Evolutionary conservation across 495 filamentous ascomycete genomes (phyloP), one percentile per base, ranked within the genome.

Genomic region (Aspergillus hancockii): DNA sequence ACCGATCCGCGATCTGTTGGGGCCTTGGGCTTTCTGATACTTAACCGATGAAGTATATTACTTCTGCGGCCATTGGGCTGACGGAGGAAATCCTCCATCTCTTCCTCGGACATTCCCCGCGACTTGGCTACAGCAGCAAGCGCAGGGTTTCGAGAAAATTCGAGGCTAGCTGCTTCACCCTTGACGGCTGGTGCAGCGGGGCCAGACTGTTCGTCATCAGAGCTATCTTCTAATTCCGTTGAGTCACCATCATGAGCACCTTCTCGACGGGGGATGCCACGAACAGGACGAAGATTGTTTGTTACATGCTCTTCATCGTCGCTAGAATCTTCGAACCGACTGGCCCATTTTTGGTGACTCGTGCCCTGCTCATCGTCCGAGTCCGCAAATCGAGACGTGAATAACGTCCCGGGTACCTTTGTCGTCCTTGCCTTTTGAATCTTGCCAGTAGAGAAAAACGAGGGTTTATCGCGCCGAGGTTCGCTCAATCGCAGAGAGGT

Each of bases 261-360:
- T 50, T 69, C 64, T 5, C 74, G 81, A 16, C 82, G 77, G 8
- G 88, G 87, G 41, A 90, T 90, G 12, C 84, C 84, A 34, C 88
- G 80, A 7, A 90, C 86, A 18, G 87, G 85, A 10, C 81, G 77
- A 22, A 88, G 64, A 28, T 66, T 66, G 34, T 61, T 70, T 3
- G 55, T 60, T 19, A 58, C 55, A 5, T 71, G 67, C 13, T 80
- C 80, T 19, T 89, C 87, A 40, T 90, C 88, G 62, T 92, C 90
- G 65, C 90, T 92, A 1, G 90, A 93, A 59, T 92, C 88, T n/a
- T 83, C 86, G 65, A 92, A 92, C 3, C 90, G 86, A 66, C 89
- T 92, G 36, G 74, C 78, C 65, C 88, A 90, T 31, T 56, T 51
- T 16, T 63, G 76, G 8, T 63, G 61, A 0, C 67, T 67, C 13